Conservation (phyloP, 805 yeast species). For the Lipomyces kockii region DNA sequence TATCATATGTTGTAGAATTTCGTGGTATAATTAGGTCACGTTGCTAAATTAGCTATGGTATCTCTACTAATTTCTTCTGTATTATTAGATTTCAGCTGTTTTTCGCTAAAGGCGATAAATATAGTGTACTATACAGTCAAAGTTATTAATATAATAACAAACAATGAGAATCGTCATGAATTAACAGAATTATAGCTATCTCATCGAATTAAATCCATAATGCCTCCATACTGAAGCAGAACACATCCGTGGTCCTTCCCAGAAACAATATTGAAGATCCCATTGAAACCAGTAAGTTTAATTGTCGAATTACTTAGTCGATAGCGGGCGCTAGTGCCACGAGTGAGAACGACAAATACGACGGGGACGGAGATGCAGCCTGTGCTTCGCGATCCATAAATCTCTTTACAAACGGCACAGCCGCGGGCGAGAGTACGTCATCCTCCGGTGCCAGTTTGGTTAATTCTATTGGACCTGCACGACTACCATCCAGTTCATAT, state of each 20-base stretch:
- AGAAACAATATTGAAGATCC: background rate
- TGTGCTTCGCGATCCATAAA: slow-evolving; percentile 59
- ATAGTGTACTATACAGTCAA: background rate
- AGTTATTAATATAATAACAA: background rate
- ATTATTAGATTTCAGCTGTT: background rate
- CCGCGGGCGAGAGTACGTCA: slow-evolving; percentile 57
- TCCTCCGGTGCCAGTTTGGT: slow-evolving; percentile 53
- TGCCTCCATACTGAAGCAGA: background rate
- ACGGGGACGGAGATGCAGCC: slow-evolving; percentile 18
- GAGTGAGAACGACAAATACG: slow-evolving; percentile 27
- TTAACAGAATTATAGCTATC: background rate
- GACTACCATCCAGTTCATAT: slow-evolving; percentile 88
- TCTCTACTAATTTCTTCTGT: background rate
- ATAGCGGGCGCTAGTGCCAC: slow-evolving; percentile 31
- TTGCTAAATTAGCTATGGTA: background rate
- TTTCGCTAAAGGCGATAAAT: background rate
- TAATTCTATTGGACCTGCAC: slow-evolving; percentile 72
- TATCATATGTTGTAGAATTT: background rate
- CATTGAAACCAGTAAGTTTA: background rate
- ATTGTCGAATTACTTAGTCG: background rate
- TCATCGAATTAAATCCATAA: background rate
- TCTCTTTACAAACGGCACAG: slow-evolving; percentile 62
- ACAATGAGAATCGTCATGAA: background rate
- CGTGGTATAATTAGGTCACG: background rate
- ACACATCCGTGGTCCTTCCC: background rate